These are phyloP conservation scores for Citrus cavaleriei DNA, from an alignment of 345 rosid species.

Conservation along the genomic window DNA sequence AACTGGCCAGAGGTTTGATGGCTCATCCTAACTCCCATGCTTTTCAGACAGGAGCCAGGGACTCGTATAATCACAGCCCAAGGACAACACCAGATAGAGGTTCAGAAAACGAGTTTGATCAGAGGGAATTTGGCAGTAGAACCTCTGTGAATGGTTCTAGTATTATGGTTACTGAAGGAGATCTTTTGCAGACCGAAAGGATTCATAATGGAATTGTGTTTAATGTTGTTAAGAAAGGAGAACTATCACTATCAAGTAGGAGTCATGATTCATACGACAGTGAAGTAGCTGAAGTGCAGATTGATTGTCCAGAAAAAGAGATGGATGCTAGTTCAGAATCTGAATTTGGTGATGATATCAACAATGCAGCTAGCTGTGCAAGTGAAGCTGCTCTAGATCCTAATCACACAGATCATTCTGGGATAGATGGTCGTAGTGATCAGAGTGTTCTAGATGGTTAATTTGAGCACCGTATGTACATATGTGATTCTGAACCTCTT, in stretches of 20 bases:
- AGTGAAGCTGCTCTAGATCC: slow-evolving; percentile 5
- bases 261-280: slow-evolving; percentile 22
- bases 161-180: slow-evolving; percentile 73
- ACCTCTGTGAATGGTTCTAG: slow-evolving; percentile 36
- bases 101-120: slow-evolving; percentile 44
- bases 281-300: slow-evolving; percentile 63
- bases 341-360: slow-evolving; percentile 44
- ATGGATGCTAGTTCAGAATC: slow-evolving; percentile 65
- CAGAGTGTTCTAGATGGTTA: slow-evolving; percentile 8
- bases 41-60: slow-evolving; percentile 37
- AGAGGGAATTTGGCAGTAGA: slow-evolving; percentile 34
- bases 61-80: slow-evolving; percentile 36
- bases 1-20: slow-evolving; percentile 43
- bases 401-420: background rate
- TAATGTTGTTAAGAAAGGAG: slow-evolving; percentile 66
- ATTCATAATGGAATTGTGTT: slow-evolving; percentile 65
- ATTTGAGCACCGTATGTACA: background rate
- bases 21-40: slow-evolving; percentile 43
- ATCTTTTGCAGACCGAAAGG: slow-evolving; percentile 76
- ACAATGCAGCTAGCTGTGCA: background rate
- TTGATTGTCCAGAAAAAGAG: slow-evolving; percentile 65
- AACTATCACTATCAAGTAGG: slow-evolving; percentile 37
- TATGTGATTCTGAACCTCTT: background rate
- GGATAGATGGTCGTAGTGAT: slow-evolving; percentile 5
- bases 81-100: slow-evolving; percentile 44